A percentile compares a stretch with the other conserved stretches of the same genome.
These are phyloP conservation scores for Elasticomyces elasticus DNA, from an alignment of 495 filamentous ascomycete genomes.

Conservation along the genomic window DNA sequence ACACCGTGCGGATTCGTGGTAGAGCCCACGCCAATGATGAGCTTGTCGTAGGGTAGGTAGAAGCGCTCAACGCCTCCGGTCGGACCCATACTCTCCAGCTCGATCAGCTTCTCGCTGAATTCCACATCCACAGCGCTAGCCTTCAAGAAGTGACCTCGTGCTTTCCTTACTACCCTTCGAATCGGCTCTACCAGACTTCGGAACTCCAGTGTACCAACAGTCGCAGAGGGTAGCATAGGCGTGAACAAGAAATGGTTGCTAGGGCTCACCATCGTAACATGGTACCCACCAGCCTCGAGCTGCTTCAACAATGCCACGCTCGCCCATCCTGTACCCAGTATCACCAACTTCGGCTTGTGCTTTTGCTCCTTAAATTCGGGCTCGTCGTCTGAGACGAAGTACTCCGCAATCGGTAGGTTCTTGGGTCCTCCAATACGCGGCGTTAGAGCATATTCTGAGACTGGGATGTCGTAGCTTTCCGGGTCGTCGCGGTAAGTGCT, in stretches of 20 bases:
- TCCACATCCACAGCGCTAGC: slow-evolving; percentile 79
- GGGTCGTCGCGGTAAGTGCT: slow-evolving; percentile 70
- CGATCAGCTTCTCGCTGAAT: slow-evolving; percentile 81
- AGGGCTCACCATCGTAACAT: slow-evolving; percentile 87
- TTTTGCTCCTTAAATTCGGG: slow-evolving; percentile 56
- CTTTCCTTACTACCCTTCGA: slow-evolving; percentile 62
- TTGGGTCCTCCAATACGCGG: slow-evolving; percentile 86
- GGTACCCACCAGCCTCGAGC: slow-evolving; percentile 79
- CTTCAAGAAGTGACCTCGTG: slow-evolving; percentile 82
- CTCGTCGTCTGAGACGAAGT: slow-evolving; percentile 80
- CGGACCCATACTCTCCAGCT: slow-evolving; percentile 64
- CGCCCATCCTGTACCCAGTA: slow-evolving; percentile 92
- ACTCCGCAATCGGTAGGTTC: slow-evolving; percentile 84
- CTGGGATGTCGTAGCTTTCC: slow-evolving; percentile 58
- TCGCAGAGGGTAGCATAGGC: slow-evolving; percentile 92
- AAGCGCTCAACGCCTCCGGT: slow-evolving; percentile 64
- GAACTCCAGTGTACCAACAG: slow-evolving; percentile 88
- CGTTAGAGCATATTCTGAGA: slow-evolving; percentile 71
- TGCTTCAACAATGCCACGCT: slow-evolving; percentile 86
- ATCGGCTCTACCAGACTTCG: slow-evolving; percentile 89
- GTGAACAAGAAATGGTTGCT: slow-evolving; percentile 97
- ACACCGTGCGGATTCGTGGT: slow-evolving; percentile 92
- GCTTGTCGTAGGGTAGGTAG: slow-evolving; percentile 96
- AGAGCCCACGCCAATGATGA: slow-evolving; percentile 91
- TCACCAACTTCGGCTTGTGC: slow-evolving; percentile 82